A percentile compares a stretch with the other conserved stretches of the same genome.
These are phyloP conservation scores for Citrus australasica DNA, from an alignment of 345 rosid genomes.

Conservation along the genomic window DNA sequence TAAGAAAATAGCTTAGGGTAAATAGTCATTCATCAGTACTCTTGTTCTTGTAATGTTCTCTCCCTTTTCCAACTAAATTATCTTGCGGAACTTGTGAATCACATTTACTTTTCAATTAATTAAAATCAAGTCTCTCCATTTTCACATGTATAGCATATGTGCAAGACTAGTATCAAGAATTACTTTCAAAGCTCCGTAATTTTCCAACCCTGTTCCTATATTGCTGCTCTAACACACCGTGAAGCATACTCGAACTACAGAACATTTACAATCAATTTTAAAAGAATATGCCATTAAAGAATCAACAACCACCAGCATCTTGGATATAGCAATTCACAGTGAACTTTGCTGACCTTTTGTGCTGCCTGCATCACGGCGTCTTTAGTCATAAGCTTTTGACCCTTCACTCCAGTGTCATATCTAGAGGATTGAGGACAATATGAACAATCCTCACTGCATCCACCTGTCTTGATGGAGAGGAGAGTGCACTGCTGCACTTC, in stretches of 20 bases:
- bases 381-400: slow-evolving; percentile 80
- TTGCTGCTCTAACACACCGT: neutral
- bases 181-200: neutral
- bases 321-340: neutral
- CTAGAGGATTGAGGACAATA: slow-evolving; percentile 98
- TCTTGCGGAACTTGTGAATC: neutral
- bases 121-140: neutral
- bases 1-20: neutral
- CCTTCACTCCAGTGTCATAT: slow-evolving; percentile 74
- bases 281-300: neutral
- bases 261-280: neutral
- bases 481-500: slow-evolving; percentile 99
- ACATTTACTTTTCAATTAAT: neutral
- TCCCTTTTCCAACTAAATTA: neutral
- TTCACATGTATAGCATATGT: neutral
- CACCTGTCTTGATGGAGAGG: slow-evolving; percentile 96
- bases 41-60: neutral
- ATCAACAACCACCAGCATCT: neutral
- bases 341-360: slow-evolving; percentile 42
- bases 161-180: neutral
- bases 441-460: slow-evolving; percentile 96
- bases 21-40: neutral
- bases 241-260: neutral
- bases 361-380: slow-evolving; percentile 78
- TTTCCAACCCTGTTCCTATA: neutral